Percentiles rank a stretch among this genome's conserved stretches.
Conservation (phyloP, 306 rosid species). For the Crataegus laevigata region DNA sequence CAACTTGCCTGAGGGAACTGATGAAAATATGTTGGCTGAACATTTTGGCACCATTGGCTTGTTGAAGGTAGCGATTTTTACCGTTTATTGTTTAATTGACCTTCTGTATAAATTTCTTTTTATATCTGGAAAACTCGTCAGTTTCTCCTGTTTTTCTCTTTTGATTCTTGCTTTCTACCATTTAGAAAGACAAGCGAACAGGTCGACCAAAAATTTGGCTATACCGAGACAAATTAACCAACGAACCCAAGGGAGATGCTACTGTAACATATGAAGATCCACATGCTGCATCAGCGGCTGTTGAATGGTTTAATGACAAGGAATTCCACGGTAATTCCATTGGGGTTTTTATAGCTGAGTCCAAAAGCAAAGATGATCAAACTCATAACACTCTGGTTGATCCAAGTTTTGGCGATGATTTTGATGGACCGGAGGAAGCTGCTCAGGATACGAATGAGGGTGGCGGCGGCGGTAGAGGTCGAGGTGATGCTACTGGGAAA, state of each 20-base stretch:
- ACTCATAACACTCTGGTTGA: conserved; percentile 43
- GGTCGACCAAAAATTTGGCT: conserved; percentile 90
- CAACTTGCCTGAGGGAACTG: conserved; percentile 91
- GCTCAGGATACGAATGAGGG: conserved; percentile 43
- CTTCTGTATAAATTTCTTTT: neutral
- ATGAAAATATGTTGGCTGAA: conserved; percentile 82
- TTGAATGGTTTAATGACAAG: conserved; percentile 94
- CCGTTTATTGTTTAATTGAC: neutral
- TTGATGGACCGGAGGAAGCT: conserved; percentile 48
- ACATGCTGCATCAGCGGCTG: conserved; percentile 90
- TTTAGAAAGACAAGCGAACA: conserved; percentile 93
- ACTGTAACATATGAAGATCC: conserved; percentile 97
- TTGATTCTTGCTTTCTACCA: conserved; percentile 9
- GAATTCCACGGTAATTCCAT: conserved; percentile 85
- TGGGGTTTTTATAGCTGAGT: conserved; percentile 89
- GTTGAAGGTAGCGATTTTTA: conserved; percentile 51
- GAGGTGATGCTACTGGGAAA: conserved; percentile 68
- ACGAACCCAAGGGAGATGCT: conserved; percentile 99
- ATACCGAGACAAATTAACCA: conserved; percentile 74
- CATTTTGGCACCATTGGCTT: conserved; percentile 90
- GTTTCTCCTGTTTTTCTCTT: neutral
- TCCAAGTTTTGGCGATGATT: conserved; percentile 34
- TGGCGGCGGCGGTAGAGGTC: conserved; percentile 69
- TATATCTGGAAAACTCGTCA: neutral
- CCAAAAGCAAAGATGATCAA: conserved; percentile 76